Evolutionary conservation across 2,329 filamentous ascomycete species (phyloP).

Genomic region (Botrytis medusae): DNA sequence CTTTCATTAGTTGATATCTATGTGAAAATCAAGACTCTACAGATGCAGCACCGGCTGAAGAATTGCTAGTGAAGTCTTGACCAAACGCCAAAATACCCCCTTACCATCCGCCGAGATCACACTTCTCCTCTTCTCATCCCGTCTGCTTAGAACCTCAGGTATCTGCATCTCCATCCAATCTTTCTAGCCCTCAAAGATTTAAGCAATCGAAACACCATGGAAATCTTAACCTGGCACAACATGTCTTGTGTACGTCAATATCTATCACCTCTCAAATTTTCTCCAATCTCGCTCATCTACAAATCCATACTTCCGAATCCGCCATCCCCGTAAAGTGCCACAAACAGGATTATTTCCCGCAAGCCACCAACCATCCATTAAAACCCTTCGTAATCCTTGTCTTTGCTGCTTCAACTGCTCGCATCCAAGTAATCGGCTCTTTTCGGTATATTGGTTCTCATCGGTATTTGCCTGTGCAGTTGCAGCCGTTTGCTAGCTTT

Average conservation of each 20-base stretch:
- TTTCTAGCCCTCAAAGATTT: not conserved
- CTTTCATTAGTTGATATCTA: not conserved
- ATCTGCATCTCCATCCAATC: not conserved
- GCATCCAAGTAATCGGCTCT: not conserved
- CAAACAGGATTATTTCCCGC: not conserved
- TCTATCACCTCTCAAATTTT: constrained; percentile 12
- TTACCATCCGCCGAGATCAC: not conserved
- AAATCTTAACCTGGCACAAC: not conserved
- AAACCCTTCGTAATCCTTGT: not conserved
- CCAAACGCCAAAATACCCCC: not conserved
- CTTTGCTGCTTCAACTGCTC: not conserved
- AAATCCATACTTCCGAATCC: not conserved
- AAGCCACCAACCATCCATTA: not conserved
- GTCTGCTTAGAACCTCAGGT: not conserved
- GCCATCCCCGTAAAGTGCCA: not conserved
- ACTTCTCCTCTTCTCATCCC: not conserved
- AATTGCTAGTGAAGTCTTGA: not conserved
- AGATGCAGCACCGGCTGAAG: constrained; percentile 2
- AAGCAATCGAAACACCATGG: not conserved
- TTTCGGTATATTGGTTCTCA: not conserved
- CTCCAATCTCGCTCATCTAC: constrained; percentile 8
- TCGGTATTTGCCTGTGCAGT: not conserved
- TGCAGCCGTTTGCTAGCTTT: not conserved
- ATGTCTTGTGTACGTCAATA: not conserved
- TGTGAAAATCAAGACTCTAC: not conserved